These are phyloP conservation scores for Ceratopteris richardii DNA, from an alignment of 75 land plant species.

Conservation along the genomic window DNA sequence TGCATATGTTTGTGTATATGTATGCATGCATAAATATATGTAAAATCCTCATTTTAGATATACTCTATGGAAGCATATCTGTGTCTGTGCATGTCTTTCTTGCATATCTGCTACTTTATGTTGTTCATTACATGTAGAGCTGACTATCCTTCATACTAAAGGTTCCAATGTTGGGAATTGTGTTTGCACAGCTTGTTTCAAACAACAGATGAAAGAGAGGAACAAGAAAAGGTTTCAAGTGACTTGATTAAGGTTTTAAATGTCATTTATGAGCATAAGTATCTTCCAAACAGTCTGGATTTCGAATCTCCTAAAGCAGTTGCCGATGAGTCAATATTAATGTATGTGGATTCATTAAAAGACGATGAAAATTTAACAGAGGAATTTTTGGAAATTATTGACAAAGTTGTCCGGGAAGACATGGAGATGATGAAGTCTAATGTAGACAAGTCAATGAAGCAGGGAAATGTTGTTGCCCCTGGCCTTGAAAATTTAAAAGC, in stretches of 20 bases:
- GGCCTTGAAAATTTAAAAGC: constrained; percentile 5
- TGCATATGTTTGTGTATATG: too few relatives aligned
- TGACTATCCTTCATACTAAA: too few relatives aligned
- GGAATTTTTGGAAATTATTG: background rate
- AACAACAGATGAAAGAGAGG: background rate
- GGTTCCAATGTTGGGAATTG: too few relatives aligned
- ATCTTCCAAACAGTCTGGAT: background rate
- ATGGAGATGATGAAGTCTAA: background rate
- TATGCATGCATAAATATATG: too few relatives aligned
- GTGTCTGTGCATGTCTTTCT: too few relatives aligned
- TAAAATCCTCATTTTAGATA: too few relatives aligned
- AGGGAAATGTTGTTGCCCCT: constrained; percentile 3
- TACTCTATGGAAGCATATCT: too few relatives aligned
- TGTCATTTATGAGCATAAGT: background rate
- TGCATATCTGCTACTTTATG: too few relatives aligned
- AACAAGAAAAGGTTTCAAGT: background rate
- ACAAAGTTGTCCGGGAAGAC: background rate
- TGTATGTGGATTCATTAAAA: background rate
- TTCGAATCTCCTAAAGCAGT: background rate
- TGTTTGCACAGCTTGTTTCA: background rate
- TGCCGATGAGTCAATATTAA: background rate
- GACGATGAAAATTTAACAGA: background rate
- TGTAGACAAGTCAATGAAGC: background rate
- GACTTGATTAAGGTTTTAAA: background rate
- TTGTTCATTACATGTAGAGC: too few relatives aligned